A percentile compares a stretch with the other conserved stretches of the same genome.
phyloP scores from a whole-genome alignment of 2,329 filamentous ascomycete genomes.

The Exophiala phaeomuriformis region DNA sequence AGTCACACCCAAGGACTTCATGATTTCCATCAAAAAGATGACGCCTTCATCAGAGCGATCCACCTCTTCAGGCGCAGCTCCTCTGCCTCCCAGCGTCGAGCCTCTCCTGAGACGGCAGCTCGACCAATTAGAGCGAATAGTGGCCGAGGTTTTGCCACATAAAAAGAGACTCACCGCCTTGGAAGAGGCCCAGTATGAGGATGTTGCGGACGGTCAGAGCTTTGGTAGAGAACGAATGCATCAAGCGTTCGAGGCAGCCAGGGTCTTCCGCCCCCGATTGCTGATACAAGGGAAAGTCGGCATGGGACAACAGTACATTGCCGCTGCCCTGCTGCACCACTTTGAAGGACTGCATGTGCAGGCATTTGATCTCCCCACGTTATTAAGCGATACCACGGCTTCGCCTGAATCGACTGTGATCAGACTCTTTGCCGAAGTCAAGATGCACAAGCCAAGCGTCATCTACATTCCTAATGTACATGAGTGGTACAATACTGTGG shows the following conservation, averaged over 20 bases:
- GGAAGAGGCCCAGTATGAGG: conserved; percentile 88
- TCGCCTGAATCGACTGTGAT: conserved; percentile 83
- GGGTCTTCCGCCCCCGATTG: conserved; percentile 80
- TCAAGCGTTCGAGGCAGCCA: conserved; percentile 74
- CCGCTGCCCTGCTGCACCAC: conserved; percentile 76
- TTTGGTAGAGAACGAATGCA: conserved; percentile 75
- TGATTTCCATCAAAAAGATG: conserved; percentile 94
- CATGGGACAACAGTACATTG: conserved; percentile 90
- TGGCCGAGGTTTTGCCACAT: conserved; percentile 72
- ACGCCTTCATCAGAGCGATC: conserved; percentile 90
- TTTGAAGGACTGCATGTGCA: conserved; percentile 93
- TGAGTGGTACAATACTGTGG: conserved; percentile 71
- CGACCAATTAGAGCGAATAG: conserved; percentile 56
- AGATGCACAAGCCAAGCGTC: conserved; percentile 88
- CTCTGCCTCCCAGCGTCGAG: conserved; percentile 70
- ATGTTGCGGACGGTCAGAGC: conserved; percentile 71
- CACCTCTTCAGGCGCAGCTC: conserved; percentile 72
- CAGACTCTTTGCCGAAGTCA: conserved; percentile 82
- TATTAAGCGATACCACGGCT: conserved; percentile 74
- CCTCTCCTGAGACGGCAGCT: conserved; percentile 72
- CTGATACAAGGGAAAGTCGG: conserved; percentile 74
- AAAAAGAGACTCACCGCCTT: conserved; percentile 82
- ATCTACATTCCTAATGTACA: conserved; percentile 91
- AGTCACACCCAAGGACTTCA: conserved; percentile 89
- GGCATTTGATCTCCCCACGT: conserved; percentile 81